Evolutionary conservation across 2,329 filamentous ascomycete genomes (phyloP), one percentile per base, ranked within the genome.

Genomic region (Albophoma yamanashiensis): DNA sequence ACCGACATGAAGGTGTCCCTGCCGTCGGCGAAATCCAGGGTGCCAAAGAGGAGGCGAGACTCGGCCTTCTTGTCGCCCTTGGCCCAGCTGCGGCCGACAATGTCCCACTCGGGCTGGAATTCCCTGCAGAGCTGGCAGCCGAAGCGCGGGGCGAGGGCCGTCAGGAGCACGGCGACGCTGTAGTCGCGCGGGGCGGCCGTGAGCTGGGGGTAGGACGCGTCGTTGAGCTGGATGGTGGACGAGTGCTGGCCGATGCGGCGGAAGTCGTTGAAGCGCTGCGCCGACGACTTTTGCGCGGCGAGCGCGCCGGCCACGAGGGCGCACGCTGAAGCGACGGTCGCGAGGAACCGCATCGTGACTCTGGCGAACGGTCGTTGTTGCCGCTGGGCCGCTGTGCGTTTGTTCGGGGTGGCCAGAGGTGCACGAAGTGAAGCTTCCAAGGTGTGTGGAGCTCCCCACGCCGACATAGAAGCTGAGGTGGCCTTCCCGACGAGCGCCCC

Each of bases 81-180:
- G 63, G 81, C 81, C 94, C 94, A 99, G 75, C 89, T 94, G 74
- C 86, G 89, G 59, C 84, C 85, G 59, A 99, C 77, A 59, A 97
- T 75, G 59, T 95, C 89, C 89, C 92, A 99, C 76, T 99, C 94
- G 1, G 92, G 89, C 73, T 96, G 89, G 74, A 99, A 96, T 58
- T 96, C 91, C 58, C 86, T 83, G 74, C 94, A 99, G 56, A 97
- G 79, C 65, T 86, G 79, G 73, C 94, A 99, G 62, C 89, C 90
- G 71, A 90, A 97, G 61, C 91, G 85, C 39, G 86, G 70, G 65
- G 96, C 92, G 68, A 92, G 76, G 43, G 94, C 94, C 1, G 94
- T 99, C 65, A 99, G 78, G 17, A 99, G 83, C 3, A 99, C 83
- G 2, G 87, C 88, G 36, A 89, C 82, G 45, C 86, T 86, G 74